A percentile compares a stretch with the other conserved stretches of the same genome.
Conservation (phyloP, 2,329 filamentous ascomycete genomes). For the Clathrospora elynae region DNA sequence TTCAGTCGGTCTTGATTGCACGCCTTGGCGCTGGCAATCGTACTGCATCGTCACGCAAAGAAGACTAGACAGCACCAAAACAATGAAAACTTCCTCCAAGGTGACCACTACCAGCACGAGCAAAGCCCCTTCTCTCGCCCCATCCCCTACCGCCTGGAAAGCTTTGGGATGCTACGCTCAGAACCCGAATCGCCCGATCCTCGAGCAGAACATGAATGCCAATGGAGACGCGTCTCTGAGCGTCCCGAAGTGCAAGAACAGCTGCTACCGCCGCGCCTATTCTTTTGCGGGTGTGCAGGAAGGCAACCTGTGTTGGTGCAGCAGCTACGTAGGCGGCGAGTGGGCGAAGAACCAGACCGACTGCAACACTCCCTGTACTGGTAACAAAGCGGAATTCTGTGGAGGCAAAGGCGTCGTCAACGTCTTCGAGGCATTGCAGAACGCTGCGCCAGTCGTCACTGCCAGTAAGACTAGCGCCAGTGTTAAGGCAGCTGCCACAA, state of each 20-base stretch:
- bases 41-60: constrained; percentile 3
- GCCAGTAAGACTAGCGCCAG: too few species aligned
- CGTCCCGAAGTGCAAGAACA: constrained; percentile 11
- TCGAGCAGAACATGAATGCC: constrained; percentile 19
- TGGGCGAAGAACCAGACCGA: constrained; percentile 20
- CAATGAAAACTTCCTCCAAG: constrained; percentile 1
- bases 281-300: constrained; percentile 16
- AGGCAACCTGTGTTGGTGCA: constrained; percentile 26
- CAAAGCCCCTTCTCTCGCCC: constrained; percentile 10
- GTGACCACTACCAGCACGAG: constrained; percentile 6
- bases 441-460: background rate
- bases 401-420: constrained; percentile 20
- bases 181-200: constrained; percentile 12
- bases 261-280: constrained; percentile 9
- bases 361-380: constrained; percentile 20
- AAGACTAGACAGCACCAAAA: constrained; percentile 1
- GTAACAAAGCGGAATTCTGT: constrained; percentile 18
- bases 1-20: constrained; percentile 1
- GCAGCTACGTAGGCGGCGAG: constrained; percentile 19
- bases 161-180: constrained; percentile 19
- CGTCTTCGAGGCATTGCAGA: constrained; percentile 16
- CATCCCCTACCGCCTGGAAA: constrained; percentile 20
- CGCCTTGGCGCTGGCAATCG: background rate
- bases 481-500: background rate
- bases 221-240: constrained; percentile 12